Evolutionary conservation across 2,329 filamentous ascomycete species (phyloP).

Genomic region (Penicillium sp.): DNA sequence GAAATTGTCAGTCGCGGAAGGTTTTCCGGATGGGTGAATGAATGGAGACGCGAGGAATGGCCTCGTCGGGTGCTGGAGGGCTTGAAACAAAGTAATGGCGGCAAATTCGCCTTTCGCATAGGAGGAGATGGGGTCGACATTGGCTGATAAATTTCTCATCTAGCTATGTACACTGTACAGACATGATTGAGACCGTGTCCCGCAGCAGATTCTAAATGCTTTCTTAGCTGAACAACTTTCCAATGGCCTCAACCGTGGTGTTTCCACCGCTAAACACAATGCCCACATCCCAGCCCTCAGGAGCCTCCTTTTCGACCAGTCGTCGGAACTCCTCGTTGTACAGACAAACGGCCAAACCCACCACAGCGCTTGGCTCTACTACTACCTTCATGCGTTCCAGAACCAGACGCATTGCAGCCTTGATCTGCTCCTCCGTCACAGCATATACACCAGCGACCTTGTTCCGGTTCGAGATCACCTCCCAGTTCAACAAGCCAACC

Average conservation of each 20-base stretch:
- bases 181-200: too few relatives aligned
- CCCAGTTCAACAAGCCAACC: constrained; percentile 67
- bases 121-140: constrained; percentile 20
- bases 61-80: constrained; percentile 23
- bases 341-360: constrained; percentile 71
- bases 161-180: too few relatives aligned
- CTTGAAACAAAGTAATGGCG: constrained; percentile 22
- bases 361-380: constrained; percentile 77
- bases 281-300: constrained; percentile 61
- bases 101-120: constrained; percentile 27
- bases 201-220: too few relatives aligned
- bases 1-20: constrained; percentile 28
- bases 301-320: constrained; percentile 56
- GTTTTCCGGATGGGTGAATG: constrained; percentile 33
- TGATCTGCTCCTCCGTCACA: constrained; percentile 75
- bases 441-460: constrained; percentile 63
- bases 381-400: constrained; percentile 83
- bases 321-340: constrained; percentile 75
- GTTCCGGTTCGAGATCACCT: constrained; percentile 59
- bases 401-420: constrained; percentile 64
- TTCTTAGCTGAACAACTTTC: constrained; percentile 49
- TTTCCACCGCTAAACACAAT: constrained; percentile 57
- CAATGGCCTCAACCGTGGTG: constrained; percentile 54
- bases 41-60: constrained; percentile 31
- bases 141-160: constrained; percentile 6